phyloP scores from a whole-genome alignment of 2,329 filamentous ascomycete species.

The Ophiostoma perfectum region DNA sequence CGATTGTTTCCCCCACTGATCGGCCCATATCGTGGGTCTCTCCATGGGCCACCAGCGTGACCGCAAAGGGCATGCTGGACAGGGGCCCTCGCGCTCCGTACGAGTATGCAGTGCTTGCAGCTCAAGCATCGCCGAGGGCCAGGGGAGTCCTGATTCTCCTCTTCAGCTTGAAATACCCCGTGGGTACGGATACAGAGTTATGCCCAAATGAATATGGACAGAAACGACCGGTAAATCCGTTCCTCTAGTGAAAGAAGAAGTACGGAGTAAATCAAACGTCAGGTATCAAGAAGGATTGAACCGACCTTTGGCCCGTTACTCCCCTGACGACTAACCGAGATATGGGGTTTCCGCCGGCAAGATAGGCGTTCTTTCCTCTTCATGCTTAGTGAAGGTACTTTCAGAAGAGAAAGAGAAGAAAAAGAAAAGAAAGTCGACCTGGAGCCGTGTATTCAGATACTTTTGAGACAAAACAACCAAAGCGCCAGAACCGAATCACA shows the following conservation, averaged over 20 bases:
- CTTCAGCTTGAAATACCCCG: neutral
- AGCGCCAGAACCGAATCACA: neutral
- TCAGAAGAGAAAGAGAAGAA: neutral
- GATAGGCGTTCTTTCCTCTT: neutral
- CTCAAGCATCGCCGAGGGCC: neutral
- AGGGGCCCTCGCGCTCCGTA: neutral
- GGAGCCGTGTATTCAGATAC: neutral
- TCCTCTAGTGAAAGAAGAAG: neutral
- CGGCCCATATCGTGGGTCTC: conserved; percentile 22
- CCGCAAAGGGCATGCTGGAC: neutral
- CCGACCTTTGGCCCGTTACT: neutral
- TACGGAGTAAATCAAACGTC: conserved; percentile 4
- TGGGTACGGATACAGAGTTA: neutral
- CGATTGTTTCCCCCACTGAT: conserved; percentile 25
- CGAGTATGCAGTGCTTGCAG: neutral
- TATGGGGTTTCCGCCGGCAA: neutral
- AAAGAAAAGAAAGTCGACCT: conserved; percentile 7
- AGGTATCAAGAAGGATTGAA: neutral
- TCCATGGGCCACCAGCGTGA: conserved; percentile 8
- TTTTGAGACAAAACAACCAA: neutral
- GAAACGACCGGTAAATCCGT: neutral
- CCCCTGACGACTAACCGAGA: neutral
- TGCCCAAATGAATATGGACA: neutral
- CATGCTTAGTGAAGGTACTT: neutral
- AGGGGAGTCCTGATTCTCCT: neutral